Base-by-base conservation (phyloP, 441 rosid species). In the Erodium texanum region DNA sequence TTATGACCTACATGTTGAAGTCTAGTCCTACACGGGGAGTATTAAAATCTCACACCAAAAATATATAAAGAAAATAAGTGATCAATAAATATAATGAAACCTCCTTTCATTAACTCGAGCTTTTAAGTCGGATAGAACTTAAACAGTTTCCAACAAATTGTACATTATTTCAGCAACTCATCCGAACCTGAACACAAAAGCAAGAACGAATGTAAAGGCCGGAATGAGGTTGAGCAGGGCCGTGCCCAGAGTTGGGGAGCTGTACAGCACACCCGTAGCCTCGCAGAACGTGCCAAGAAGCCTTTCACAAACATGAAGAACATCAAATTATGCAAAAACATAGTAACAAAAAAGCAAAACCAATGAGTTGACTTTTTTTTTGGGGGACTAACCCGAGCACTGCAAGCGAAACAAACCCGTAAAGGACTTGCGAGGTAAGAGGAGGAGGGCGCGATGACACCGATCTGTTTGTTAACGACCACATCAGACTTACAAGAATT, bases 171-270 rank as follows among this genome's bases (percentile, higher is more conserved):
- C n/a, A n/a, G n/a, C n/a, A n/a, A n/a, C n/a, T n/a, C n/a, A n/a
- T n/a, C 16, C 70, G 11, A 22, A 82, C 90, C 87, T 83, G 83
- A 87, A 79, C 64, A 82, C 48, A 70, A 81, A 67, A 8, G 86
- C 87, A 1, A 86, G 80, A 0, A 83, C 59, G 78, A 84, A 84
- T 23, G 90, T 84, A 65, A 85, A 82, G 72, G 84, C 84, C 2
- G 84, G 87, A 1, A 66, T 67, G 45, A 84, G 81, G 67, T 84
- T 84, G 66, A 76, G 71, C 24, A 82, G 74, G 29, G 83, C 79
- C 14, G 89, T 78, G 59, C 84, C 77, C 59, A 86, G 85, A 18
- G 86, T 83, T 38, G 87, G 87, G 7, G 86, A 84, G 70, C 82
- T 78, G 65, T 78, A 81, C 64, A 74, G 74, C 68, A 84, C 70